Percentiles rank a stretch among this genome's conserved stretches.
Conservation (phyloP, 2,329 filamentous ascomycete species). For the Epichloe sylvatica region DNA sequence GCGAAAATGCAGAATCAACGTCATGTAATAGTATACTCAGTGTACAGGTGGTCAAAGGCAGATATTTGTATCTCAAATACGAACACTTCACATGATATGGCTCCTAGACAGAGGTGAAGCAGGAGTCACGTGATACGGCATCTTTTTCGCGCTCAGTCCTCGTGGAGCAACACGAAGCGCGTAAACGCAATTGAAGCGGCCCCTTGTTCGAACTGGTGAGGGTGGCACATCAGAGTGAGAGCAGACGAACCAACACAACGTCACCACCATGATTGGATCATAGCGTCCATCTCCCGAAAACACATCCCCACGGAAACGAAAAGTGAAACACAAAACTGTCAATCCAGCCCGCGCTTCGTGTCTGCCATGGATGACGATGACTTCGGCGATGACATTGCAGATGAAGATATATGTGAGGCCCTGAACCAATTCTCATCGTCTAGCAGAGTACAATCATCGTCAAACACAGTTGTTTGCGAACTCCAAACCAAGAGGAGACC, state of each 20-base stretch:
- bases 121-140: conserved; percentile 16
- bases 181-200: conserved; percentile 4
- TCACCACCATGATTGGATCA: not conserved
- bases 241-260: not conserved
- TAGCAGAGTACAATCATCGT: conserved; percentile 5
- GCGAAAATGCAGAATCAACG: no score
- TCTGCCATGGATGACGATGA: conserved; percentile 42
- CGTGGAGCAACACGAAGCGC: conserved; percentile 1
- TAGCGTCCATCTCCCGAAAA: not conserved
- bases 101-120: no score
- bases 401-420: conserved; percentile 50
- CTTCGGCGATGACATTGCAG: conserved; percentile 49
- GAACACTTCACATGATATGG: no score
- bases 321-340: not conserved
- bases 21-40: no score
- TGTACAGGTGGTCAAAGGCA: no score
- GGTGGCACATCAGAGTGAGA: not conserved
- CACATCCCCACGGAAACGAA: not conserved
- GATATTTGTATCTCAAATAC: no score
- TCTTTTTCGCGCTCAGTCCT: conserved; percentile 15
- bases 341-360: not conserved
- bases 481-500: not conserved
- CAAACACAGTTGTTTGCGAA: not conserved
- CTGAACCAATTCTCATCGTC: conserved; percentile 37
- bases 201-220: not conserved